Percentiles rank a stretch among this genome's conserved stretches.
phyloP scores from a whole-genome alignment of 2,329 filamentous ascomycete genomes.

The Sarocladium kiliense region DNA sequence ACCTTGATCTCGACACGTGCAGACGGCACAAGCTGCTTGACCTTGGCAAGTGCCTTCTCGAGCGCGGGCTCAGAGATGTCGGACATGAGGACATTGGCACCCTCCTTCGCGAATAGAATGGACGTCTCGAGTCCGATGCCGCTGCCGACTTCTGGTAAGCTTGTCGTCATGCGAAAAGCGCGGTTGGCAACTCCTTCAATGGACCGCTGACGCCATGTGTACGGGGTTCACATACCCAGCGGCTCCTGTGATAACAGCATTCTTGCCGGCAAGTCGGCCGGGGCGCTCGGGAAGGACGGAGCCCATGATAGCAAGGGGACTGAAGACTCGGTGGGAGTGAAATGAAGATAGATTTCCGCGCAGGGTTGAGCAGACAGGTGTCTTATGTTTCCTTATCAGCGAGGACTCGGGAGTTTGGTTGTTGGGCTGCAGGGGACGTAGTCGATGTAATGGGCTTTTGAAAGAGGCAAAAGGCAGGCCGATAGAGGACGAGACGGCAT shows the following conservation, averaged over 20 bases:
- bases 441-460: background rate
- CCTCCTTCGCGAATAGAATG: conserved; percentile 86
- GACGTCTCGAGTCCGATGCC: conserved; percentile 90
- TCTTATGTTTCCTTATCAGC: background rate
- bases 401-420: too few species aligned
- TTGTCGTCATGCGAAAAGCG: background rate
- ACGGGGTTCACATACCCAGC: conserved; percentile 61
- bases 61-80: conserved; percentile 79
- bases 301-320: conserved; percentile 16
- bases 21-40: conserved; percentile 65
- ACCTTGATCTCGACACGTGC: conserved; percentile 58
- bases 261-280: conserved; percentile 55
- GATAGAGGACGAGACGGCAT: background rate
- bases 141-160: conserved; percentile 25
- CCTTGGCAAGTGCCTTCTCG: conserved; percentile 68
- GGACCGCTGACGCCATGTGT: background rate
- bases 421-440: background rate
- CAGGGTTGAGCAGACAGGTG: too few species aligned
- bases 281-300: conserved; percentile 21
- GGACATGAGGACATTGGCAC: conserved; percentile 77
- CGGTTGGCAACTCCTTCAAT: background rate
- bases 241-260: conserved; percentile 74
- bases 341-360: background rate
- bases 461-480: background rate
- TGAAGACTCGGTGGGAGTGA: background rate